Base-by-base conservation (phyloP, 1,139 yeast genomes). In the Yamadazyma oceani region DNA sequence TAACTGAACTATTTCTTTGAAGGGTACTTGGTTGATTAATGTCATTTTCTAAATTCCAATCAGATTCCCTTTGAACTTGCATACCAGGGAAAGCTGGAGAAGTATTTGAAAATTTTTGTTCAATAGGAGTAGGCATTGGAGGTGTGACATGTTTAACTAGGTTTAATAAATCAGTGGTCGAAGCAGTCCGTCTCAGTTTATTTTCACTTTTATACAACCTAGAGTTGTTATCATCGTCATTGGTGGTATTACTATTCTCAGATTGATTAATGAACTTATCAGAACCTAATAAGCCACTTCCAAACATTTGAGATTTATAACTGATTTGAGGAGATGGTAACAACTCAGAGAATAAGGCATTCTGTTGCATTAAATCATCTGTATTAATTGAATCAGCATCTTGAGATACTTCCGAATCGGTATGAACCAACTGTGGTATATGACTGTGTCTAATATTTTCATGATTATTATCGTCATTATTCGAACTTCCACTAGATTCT, bases 241-340 rank as follows among this genome's bases (percentile, higher is more conserved):
- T 30, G 34, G 34, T 15, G 13, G 21, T 29, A 35, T 13, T 10
- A 11, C 28, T 27, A 16, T 9, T 27, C 5, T 27, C 30, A 5
- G 30, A 27, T 17, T 10, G 30, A 27, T 27, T 16, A n/a, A 15
- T 10, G 11, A 30, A 32, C 21, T 31, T 27, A n/a, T 35, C 42
- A 9, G 42, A 41, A 8, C 40, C 40, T 12, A 48, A 29, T 21
- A 49, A 45, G 19, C 45, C 50, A 36, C 49, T 46, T 4, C 65
- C 66, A 42, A 62, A 60, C 19, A 61, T 51, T 25, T 61, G 58
- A 1, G 68, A 60, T 12, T 62, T 48, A 32, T 60, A 59, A 39
- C 71, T 64, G 14, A 66, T 62, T 45, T 66, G 72, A 2, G 73
- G 73, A 1, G 73, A 66, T 1, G 73, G 72, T 12, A 66, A 50